phyloP scores from a whole-genome alignment of 805 yeast species.

The Schizosaccharomyces lindneri region DNA sequence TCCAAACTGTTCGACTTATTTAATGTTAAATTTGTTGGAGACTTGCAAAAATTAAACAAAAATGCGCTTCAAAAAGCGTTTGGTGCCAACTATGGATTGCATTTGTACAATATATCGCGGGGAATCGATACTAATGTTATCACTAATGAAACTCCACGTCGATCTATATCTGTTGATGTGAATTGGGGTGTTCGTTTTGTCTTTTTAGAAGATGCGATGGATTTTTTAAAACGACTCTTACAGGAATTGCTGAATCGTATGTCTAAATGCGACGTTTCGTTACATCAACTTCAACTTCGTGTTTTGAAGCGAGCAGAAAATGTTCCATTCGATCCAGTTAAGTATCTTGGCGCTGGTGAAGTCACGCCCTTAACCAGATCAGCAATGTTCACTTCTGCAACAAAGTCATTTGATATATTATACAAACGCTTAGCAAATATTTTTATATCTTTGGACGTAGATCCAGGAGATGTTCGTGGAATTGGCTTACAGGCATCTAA shows the following conservation, averaged over 20 bases:
- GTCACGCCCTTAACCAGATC: constrained; percentile 43
- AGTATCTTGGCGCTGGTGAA: constrained; percentile 61
- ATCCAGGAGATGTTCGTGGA: constrained; percentile 39
- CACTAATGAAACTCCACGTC: constrained; percentile 26
- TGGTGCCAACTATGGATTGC: constrained; percentile 50
- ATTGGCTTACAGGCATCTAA: constrained; percentile 15
- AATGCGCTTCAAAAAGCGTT: constrained; percentile 21
- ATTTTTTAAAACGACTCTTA: constrained; percentile 32
- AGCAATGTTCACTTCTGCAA: constrained; percentile 32
- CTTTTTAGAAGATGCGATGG: constrained; percentile 32
- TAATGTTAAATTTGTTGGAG: constrained; percentile 15
- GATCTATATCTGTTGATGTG: constrained; percentile 66
- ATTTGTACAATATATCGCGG: constrained; percentile 30
- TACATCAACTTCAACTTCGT: constrained; percentile 37
- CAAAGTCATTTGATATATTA: constrained; percentile 35
- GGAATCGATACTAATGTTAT: constrained; percentile 47
- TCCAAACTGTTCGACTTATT: constrained; percentile 21
- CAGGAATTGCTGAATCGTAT: constrained; percentile 35
- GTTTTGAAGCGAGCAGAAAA: constrained; percentile 35
- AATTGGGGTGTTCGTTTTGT: constrained; percentile 75
- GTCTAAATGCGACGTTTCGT: constrained; percentile 21
- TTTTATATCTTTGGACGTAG: constrained; percentile 14
- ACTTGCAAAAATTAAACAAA: constrained; percentile 17
- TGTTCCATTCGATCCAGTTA: constrained; percentile 56
- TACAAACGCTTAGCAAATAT: constrained; percentile 37